Percentiles rank a stretch among this genome's conserved stretches.
These are phyloP conservation scores for Kluyveromyces sp. DNA, from an alignment of 1,139 yeast genomes.

Conservation along the genomic window DNA sequence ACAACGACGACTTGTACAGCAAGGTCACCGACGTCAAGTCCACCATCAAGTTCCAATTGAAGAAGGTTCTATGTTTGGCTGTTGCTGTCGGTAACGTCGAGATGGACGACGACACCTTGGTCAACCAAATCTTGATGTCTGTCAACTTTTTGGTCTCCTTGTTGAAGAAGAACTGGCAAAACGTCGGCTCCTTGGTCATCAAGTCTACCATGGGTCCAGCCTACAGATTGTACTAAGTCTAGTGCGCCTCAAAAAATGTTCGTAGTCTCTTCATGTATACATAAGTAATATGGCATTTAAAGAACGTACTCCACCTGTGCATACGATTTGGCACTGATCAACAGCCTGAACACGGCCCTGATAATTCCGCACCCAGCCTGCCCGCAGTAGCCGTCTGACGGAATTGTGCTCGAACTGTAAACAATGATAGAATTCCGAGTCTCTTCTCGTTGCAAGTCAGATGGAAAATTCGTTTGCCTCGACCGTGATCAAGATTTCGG, in stretches of 20 bases:
- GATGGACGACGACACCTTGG: constrained; percentile 95
- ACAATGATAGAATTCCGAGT: background rate
- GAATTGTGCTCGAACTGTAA: background rate
- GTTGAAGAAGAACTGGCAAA: constrained; percentile 99
- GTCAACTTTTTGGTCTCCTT: constrained; percentile 98
- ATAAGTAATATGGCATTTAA: background rate
- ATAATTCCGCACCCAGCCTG: too few species aligned
- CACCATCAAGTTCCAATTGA: constrained; percentile 99
- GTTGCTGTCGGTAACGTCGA: constrained; percentile 97
- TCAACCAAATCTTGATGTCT: constrained; percentile 97
- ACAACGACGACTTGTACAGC: constrained; percentile 93
- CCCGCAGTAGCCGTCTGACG: too few species aligned
- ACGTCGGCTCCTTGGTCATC: constrained; percentile 98
- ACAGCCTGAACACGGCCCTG: too few species aligned
- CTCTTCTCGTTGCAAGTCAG: background rate
- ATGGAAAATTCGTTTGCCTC: background rate
- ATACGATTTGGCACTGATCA: too few species aligned
- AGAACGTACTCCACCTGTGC: background rate
- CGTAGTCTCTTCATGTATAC: background rate
- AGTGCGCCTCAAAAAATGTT: constrained; percentile 24
- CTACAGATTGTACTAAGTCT: constrained; percentile 98
- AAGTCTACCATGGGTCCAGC: constrained; percentile 99
- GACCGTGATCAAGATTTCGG: background rate
- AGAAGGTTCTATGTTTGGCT: constrained; percentile 92
- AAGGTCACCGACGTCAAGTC: constrained; percentile 98